Base-by-base conservation (phyloP, 768 basidiomycete species). In the Boletus rubroflammeus region DNA sequence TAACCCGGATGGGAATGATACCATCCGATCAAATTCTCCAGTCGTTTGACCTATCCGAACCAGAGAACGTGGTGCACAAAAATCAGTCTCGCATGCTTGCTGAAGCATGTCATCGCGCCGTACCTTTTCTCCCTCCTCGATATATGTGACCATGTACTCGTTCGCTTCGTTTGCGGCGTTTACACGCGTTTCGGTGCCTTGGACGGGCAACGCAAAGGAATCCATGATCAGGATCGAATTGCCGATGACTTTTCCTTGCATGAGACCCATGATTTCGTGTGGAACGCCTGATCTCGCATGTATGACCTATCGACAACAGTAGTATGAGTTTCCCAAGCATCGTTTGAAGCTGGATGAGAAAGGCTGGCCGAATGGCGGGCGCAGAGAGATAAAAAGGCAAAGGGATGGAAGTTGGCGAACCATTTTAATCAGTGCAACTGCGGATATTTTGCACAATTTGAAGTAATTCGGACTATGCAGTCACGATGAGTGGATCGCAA, bases 1-100 rank as follows among this genome's bases (percentile, higher is more conserved):
- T 98, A 99, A 14, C 97, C 97, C 6, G 97, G 97, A 75, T 99
- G 97, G 15, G 93, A 96, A 70, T 97, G 93, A 69, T 97, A 97
- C 93, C 93, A 96, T n/a, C 93, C 93, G 60, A 95, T 90, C 7
- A 85, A 86, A 67, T 94, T 85, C 69, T 96, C 93, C 45, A 84
- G 76, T 65, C 94, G 76, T 47, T 86, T 88, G 14, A 90, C 93
- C 85, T 97, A 70, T 49, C 41, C 42, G 23, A 47, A 6, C 14
- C 13, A 40, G 14, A 32, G 15, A 26, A 36, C 13, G 42, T 8
- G 5, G 15, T 32, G 19, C 6, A 47, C 28, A 49, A 13, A 35
- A 0, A 53, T 56, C 46, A 50, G 21, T 7, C 25, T 34, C 6
- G 4, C 11, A 4, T 5, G 2, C 35, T 21, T 19, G 0, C 15